Base-by-base conservation (phyloP, 2,329 filamentous ascomycete species). In the Talaromyces amestolkiae region DNA sequence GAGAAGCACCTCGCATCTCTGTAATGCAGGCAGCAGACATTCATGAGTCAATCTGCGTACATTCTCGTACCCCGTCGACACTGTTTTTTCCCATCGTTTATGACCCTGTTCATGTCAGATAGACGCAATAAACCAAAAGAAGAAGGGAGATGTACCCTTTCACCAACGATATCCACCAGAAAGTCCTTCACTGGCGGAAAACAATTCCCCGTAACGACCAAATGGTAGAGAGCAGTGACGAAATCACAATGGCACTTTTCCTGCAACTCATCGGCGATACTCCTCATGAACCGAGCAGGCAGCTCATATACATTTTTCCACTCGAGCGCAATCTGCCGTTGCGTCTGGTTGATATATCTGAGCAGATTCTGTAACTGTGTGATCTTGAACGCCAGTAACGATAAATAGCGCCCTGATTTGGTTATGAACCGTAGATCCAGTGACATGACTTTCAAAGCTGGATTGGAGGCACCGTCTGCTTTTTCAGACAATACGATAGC, bases 31-130 rank as follows among this genome's bases (percentile, higher is more conserved):
- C 2, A 98, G 83, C 61, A 97, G 87, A 75, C 96, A 93, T 73
- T 97, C 90, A 73, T 97, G 93, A 0, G 93, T 83, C 13, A 98
- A 83, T 61, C 87, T 86, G 59, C 92, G 87, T 10, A 98, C 84
- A 63, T 87, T 89, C 66, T 91, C 88, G 22, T 97, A 89, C 0
- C 93, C 92, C 3, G 87, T 87, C 1, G 86, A 84, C 2, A 96
- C 90, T 6, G 91, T 89, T 73, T 94, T 96, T 68, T 98, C 93
- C 95, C 95, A 99, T 58, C 95, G 85, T 78, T 97, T 97, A 72
- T 96, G 91, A 0, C 93, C 93, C 90, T 95, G 60, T 22, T 22
- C 17, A 35, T 41, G 66, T 70, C 45, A 73, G 63, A 43, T 43
- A 27, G 24, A 51, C 13, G 24, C 37, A 59, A 43, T 6, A 24